Percentiles rank a stretch among this genome's conserved stretches.
phyloP scores from a whole-genome alignment of 208 protist species.

The Leishmania tropica region DNA sequence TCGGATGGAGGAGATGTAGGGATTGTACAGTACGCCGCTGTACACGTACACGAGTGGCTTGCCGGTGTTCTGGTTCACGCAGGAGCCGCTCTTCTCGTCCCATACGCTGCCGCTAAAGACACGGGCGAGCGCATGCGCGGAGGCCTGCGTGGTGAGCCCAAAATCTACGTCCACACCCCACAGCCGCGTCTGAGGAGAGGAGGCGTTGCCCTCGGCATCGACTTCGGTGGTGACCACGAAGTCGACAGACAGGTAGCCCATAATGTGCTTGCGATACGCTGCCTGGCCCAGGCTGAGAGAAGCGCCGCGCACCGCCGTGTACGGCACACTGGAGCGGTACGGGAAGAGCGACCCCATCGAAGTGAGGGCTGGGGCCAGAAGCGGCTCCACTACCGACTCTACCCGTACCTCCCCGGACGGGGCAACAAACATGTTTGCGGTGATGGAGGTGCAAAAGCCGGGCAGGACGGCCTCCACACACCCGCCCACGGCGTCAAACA shows the following conservation, averaged over 20 bases:
- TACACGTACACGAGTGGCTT: constrained; percentile 74
- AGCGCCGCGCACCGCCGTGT: constrained; percentile 65
- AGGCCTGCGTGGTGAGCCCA: constrained; percentile 76
- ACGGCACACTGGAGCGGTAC: constrained; percentile 47
- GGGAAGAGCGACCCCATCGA: constrained; percentile 80
- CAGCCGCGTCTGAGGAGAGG: constrained; percentile 34
- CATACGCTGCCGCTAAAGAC: constrained; percentile 42
- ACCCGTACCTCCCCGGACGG: constrained; percentile 77
- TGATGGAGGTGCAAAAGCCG: constrained; percentile 49
- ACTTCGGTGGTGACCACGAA: constrained; percentile 57
- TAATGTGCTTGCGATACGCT: constrained; percentile 79
- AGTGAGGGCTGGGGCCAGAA: constrained; percentile 87
- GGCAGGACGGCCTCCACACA: constrained; percentile 88
- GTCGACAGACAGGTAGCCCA: constrained; percentile 91
- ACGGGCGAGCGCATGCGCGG: constrained; percentile 64
- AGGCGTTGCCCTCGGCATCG: background rate
- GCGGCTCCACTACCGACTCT: constrained; percentile 86
- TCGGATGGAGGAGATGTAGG: constrained; percentile 79
- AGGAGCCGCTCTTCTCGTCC: constrained; percentile 33
- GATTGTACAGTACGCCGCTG: constrained; percentile 89
- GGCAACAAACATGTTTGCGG: constrained; percentile 87
- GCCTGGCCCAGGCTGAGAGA: constrained; percentile 69
- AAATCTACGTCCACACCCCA: constrained; percentile 94
- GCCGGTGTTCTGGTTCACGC: constrained; percentile 19
- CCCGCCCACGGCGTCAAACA: constrained; percentile 82